A percentile compares a stretch with the other conserved stretches of the same genome.
phyloP scores from a whole-genome alignment of 352 stramenopile genomes.

The Phytophthora lateralis region DNA sequence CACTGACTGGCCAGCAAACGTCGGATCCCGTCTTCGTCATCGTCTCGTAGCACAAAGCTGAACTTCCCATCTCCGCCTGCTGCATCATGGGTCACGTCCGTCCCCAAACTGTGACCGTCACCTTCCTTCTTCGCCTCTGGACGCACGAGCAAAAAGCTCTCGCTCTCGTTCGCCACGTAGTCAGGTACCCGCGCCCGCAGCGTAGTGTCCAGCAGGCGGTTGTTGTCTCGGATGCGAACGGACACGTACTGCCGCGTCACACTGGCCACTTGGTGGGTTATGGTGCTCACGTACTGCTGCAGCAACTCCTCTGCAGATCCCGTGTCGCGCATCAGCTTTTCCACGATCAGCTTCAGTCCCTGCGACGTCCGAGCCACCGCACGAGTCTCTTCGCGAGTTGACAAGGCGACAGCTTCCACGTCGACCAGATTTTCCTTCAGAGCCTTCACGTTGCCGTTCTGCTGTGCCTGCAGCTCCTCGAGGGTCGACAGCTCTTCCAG shows the following conservation, averaged over 20 bases:
- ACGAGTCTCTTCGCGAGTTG: constrained; percentile 50
- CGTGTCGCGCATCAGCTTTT: constrained; percentile 80
- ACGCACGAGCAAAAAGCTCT: constrained; percentile 74
- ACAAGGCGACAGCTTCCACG: constrained; percentile 47
- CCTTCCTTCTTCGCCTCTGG: constrained; percentile 46
- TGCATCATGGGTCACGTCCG: constrained; percentile 14
- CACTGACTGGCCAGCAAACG: constrained; percentile 28
- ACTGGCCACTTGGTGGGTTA: constrained; percentile 84
- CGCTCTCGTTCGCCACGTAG: constrained; percentile 70
- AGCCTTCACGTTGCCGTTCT: constrained; percentile 43
- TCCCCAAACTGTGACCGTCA: constrained; percentile 15
- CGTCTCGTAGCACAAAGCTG: constrained; percentile 47
- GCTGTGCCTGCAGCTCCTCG: constrained; percentile 42
- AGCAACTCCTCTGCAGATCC: constrained; percentile 71
- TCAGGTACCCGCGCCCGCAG: constrained; percentile 67
- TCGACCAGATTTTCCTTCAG: constrained; percentile 49
- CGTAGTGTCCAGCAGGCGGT: constrained; percentile 77
- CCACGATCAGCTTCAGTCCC: constrained; percentile 74
- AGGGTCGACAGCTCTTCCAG: constrained; percentile 27
- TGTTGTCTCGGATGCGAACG: constrained; percentile 84
- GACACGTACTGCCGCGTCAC: constrained; percentile 83
- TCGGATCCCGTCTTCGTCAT: constrained; percentile 46
- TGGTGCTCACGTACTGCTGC: constrained; percentile 85
- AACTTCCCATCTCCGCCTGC: constrained; percentile 13
- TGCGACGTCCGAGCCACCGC: constrained; percentile 52